Evolutionary conservation across 768 basidiomycete genomes (phyloP).

Genomic region (Candolleomyces aberdarensis): DNA sequence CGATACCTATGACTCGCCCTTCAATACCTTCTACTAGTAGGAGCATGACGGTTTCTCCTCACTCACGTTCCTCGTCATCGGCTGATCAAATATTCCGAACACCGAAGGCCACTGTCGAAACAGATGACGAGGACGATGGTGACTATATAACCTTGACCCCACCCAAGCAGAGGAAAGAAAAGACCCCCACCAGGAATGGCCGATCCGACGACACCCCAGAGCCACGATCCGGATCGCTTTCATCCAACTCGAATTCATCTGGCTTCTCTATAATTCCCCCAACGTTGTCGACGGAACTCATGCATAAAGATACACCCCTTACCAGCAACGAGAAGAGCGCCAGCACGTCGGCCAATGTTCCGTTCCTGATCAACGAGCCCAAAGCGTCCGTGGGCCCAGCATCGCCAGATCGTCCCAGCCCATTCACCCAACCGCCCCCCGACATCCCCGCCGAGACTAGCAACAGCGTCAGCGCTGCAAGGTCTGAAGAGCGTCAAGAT

Average conservation of each 20-base stretch:
- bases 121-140: not conserved
- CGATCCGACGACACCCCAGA: not conserved
- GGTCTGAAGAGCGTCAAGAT: not conserved
- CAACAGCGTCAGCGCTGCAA: too few species aligned
- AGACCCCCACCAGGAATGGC: not conserved
- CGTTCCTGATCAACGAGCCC: too few species aligned
- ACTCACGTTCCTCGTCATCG: not conserved
- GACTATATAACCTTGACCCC: not conserved
- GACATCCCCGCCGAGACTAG: too few species aligned
- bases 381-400: too few species aligned
- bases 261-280: not conserved
- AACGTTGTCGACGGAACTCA: too few species aligned
- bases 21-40: not conserved
- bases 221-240: not conserved
- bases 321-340: too few species aligned
- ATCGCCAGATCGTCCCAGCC: too few species aligned
- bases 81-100: not conserved
- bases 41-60: not conserved
- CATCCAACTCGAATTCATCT: not conserved
- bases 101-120: not conserved
- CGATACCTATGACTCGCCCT: too few species aligned
- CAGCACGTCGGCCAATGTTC: too few species aligned
- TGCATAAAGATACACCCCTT: too few species aligned
- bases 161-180: not conserved
- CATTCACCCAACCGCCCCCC: too few species aligned